phyloP scores from a whole-genome alignment of 371 early-diverging fungal genomes.

The Mucor piriformis region DNA sequence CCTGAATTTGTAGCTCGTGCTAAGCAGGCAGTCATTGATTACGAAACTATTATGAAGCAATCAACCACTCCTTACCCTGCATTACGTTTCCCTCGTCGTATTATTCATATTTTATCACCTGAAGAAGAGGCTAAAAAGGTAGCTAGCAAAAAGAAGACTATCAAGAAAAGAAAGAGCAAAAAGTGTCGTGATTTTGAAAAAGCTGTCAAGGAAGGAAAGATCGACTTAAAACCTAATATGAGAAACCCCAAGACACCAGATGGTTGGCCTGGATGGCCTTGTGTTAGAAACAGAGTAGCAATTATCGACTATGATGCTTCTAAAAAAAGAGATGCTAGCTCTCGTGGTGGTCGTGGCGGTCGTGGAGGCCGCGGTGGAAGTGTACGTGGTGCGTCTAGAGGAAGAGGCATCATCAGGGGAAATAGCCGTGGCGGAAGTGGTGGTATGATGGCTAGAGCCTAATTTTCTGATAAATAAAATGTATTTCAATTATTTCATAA shows the following conservation, averaged over 20 bases:
- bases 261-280: conserved; percentile 59
- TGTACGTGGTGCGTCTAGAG: conserved; percentile 6
- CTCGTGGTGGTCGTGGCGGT: background rate
- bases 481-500: background rate
- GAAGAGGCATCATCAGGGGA: conserved; percentile 6
- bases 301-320: conserved; percentile 28
- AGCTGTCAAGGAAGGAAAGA: conserved; percentile 35
- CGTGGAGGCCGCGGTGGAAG: background rate
- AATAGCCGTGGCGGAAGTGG: conserved; percentile 1
- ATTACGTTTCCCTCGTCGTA: conserved; percentile 20
- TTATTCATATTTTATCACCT: conserved; percentile 25
- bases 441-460: background rate
- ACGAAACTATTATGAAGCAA: conserved; percentile 37
- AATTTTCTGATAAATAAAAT: conserved; percentile 2
- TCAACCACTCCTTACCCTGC: conserved; percentile 37
- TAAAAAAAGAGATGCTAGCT: background rate
- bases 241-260: conserved; percentile 36
- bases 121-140: conserved; percentile 17
- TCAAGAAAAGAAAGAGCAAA: conserved; percentile 45
- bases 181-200: conserved; percentile 50
- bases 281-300: conserved; percentile 31
- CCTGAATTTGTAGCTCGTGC: conserved; percentile 36
- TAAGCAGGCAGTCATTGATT: conserved; percentile 26
- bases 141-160: background rate
- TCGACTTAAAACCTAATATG: conserved; percentile 35